phyloP scores from a whole-genome alignment of 2,329 filamentous ascomycete genomes.

The Periconia sp. region DNA sequence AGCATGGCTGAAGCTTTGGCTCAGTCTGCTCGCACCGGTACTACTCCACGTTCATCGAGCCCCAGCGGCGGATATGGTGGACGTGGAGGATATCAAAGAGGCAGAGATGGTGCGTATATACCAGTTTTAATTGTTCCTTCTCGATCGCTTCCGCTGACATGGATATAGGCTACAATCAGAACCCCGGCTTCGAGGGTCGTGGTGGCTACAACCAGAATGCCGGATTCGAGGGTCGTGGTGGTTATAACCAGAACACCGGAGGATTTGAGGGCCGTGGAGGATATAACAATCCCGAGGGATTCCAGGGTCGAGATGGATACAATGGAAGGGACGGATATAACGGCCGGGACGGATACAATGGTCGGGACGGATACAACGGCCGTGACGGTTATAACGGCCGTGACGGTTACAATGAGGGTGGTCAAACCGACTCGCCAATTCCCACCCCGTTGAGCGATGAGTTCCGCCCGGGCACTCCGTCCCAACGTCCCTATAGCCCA shows the following conservation, averaged over 20 bases:
- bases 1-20: constrained; percentile 27
- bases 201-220: constrained; percentile 30
- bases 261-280: constrained; percentile 35
- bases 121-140: no score
- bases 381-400: constrained; percentile 39
- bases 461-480: constrained; percentile 39
- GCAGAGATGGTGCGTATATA: no score
- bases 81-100: constrained; percentile 9
- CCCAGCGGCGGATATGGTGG: constrained; percentile 21
- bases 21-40: constrained; percentile 24
- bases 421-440: constrained; percentile 38
- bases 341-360: constrained; percentile 30
- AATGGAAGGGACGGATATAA: constrained; percentile 41
- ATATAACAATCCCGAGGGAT: constrained; percentile 33
- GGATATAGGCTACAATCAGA: constrained; percentile 34
- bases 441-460: constrained; percentile 40
- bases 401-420: constrained; percentile 29
- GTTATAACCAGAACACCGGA: constrained; percentile 27
- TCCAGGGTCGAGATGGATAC: constrained; percentile 40
- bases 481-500: constrained; percentile 36
- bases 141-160: no score
- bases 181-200: constrained; percentile 27
- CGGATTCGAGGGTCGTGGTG: constrained; percentile 34
- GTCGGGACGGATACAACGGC: constrained; percentile 41
- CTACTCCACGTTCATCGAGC: constrained; percentile 23